Conservation (phyloP, 441 rosid genomes). For the Syzygium malaccense region DNA sequence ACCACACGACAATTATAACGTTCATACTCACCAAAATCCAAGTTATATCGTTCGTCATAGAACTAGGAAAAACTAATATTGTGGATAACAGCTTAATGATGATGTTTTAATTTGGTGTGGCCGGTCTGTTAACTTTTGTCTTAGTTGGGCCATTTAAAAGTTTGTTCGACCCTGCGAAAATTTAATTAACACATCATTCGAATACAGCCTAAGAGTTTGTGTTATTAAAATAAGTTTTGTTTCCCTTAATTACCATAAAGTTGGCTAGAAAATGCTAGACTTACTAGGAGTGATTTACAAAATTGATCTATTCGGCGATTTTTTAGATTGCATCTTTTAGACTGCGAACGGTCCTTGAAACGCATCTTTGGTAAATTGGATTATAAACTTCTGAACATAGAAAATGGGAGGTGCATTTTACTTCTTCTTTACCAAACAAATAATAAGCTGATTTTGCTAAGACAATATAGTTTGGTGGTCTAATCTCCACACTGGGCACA, state of each 20-base stretch:
- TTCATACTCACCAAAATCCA: no score
- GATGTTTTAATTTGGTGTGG: no score
- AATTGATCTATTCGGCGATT: neutral
- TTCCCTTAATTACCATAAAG: neutral
- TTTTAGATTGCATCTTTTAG: neutral
- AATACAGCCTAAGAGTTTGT: neutral
- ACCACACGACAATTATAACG: no score
- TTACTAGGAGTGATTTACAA: no score
- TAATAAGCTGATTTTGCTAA: neutral
- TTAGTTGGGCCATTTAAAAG: neutral
- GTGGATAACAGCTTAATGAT: no score
- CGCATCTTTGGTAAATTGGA: neutral
- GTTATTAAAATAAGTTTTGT: neutral
- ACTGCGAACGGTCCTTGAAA: neutral
- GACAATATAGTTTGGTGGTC: neutral
- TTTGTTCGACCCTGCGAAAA: accelerated
- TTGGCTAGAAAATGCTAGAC: neutral
- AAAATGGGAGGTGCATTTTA: neutral
- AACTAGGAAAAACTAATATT: no score
- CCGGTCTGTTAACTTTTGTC: neutral
- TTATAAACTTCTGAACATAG: neutral
- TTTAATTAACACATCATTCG: neutral
- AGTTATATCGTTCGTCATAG: no score
- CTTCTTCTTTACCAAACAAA: neutral
- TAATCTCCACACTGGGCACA: neutral